Conservation (phyloP, 2,329 filamentous ascomycete genomes). For the Ophiostoma tasmaniense region DNA sequence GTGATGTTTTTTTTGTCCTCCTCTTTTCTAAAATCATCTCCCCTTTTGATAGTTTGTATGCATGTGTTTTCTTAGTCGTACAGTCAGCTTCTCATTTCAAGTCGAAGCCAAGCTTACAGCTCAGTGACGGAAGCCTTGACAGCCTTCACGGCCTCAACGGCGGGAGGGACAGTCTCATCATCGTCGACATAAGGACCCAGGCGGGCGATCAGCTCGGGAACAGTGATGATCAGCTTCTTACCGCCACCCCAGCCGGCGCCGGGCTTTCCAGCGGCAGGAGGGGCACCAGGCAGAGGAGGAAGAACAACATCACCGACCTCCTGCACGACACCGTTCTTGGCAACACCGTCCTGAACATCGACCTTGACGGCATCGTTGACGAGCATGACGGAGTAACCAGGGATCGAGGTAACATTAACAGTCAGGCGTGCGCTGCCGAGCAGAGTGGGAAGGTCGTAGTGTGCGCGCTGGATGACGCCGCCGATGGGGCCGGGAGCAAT, state of each 20-base stretch:
- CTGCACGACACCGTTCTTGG: constrained; percentile 75
- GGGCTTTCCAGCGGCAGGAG: constrained; percentile 4
- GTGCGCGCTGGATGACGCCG: constrained; percentile 49
- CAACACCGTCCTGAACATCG: constrained; percentile 59
- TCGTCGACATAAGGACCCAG: constrained; percentile 18
- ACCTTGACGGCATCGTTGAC: constrained; percentile 67
- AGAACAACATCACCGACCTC: constrained; percentile 65
- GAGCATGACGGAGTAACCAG: constrained; percentile 61
- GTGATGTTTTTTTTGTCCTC: not conserved
- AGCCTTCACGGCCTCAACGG: not conserved
- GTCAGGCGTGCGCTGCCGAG: constrained; percentile 57
- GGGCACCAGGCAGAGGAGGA: constrained; percentile 49
- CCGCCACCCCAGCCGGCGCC: constrained; percentile 2
- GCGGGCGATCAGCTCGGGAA: constrained; percentile 16
- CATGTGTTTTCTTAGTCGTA: not conserved
- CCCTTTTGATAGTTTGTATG: not conserved
- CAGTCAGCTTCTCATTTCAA: not conserved
- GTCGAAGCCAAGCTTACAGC: constrained; percentile 3
- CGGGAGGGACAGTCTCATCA: not conserved
- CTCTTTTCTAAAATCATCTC: not conserved
- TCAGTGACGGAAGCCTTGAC: not conserved
- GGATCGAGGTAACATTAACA: constrained; percentile 62
- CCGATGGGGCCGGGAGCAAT: constrained; percentile 26
- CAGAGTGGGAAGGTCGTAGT: constrained; percentile 65
- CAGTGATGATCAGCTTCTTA: constrained; percentile 8